Percentiles rank a stretch among this genome's conserved stretches.
Evolutionary conservation across 2,329 filamentous ascomycete genomes (phyloP).

Genomic region (Microdochium bolleyi): DNA sequence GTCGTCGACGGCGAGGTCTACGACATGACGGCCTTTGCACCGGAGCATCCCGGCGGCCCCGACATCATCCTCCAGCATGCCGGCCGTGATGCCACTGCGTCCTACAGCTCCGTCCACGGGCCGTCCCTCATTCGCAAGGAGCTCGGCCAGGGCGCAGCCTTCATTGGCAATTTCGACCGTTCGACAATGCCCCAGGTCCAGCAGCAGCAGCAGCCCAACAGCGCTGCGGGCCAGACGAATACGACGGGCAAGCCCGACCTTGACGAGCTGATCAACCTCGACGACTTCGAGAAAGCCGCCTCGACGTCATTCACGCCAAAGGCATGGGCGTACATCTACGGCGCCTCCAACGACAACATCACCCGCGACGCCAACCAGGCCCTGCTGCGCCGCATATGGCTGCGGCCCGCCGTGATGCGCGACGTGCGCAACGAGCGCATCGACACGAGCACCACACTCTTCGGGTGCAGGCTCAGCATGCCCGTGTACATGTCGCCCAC

Average conservation of each 20-base stretch:
- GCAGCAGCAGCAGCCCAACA: background rate
- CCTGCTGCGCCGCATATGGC: slow-evolving; percentile 11
- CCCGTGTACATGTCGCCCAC: slow-evolving; percentile 14
- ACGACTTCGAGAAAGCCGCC: slow-evolving; percentile 16
- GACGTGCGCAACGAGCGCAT: slow-evolving; percentile 9
- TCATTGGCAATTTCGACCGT: background rate
- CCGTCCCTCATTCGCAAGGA: slow-evolving; percentile 11
- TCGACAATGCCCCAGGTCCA: background rate
- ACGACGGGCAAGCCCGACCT: background rate
- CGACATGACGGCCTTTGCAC: slow-evolving; percentile 57
- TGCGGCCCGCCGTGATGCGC: slow-evolving; percentile 14
- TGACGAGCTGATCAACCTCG: slow-evolving; percentile 13
- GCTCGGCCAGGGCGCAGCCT: slow-evolving; percentile 1
- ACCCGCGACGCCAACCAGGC: slow-evolving; percentile 12
- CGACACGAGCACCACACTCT: slow-evolving; percentile 7
- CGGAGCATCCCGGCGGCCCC: slow-evolving; percentile 25
- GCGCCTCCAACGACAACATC: slow-evolving; percentile 15
- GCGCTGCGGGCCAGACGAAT: background rate
- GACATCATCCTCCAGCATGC: slow-evolving; percentile 17
- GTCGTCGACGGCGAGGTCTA: slow-evolving; percentile 58
- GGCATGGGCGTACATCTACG: slow-evolving; percentile 13
- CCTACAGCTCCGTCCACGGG: slow-evolving; percentile 14
- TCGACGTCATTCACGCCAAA: slow-evolving; percentile 6
- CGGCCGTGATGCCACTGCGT: slow-evolving; percentile 13
- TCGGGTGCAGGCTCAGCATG: slow-evolving; percentile 11